These are phyloP conservation scores for Xylaria curta DNA, from an alignment of 495 filamentous ascomycete genomes.

Conservation along the genomic window DNA sequence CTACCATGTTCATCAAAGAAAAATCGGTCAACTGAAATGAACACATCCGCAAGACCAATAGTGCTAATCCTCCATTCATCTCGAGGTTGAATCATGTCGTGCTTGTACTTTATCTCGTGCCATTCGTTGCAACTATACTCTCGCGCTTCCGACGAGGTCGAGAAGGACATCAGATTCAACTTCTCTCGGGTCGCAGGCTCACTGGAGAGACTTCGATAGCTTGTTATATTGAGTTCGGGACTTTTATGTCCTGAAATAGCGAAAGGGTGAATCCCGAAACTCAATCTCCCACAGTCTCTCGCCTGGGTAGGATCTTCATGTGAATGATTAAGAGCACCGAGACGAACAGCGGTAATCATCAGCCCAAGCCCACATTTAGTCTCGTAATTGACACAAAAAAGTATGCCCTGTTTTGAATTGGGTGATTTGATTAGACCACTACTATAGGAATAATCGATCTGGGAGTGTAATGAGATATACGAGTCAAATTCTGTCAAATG, in stretches of 20 bases:
- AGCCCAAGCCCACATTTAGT: neutral
- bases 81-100: neutral
- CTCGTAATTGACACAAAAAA: accelerated
- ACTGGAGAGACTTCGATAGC: too few species aligned
- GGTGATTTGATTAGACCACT: neutral
- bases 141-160: neutral
- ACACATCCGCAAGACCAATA: neutral
- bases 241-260: neutral
- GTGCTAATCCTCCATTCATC: neutral
- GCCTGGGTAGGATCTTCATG: neutral
- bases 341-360: neutral
- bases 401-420: too few species aligned
- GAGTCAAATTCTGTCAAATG: too few species aligned
- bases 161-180: neutral
- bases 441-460: neutral
- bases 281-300: neutral
- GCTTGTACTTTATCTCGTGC: neutral
- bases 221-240: neutral
- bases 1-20: neutral
- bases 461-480: too few species aligned
- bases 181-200: too few species aligned
- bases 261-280: neutral
- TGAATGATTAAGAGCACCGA: neutral
- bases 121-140: neutral
- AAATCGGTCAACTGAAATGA: neutral